Evolutionary conservation across 371 early-diverging fungal species (phyloP).

Genomic region (Mortierella sp.): DNA sequence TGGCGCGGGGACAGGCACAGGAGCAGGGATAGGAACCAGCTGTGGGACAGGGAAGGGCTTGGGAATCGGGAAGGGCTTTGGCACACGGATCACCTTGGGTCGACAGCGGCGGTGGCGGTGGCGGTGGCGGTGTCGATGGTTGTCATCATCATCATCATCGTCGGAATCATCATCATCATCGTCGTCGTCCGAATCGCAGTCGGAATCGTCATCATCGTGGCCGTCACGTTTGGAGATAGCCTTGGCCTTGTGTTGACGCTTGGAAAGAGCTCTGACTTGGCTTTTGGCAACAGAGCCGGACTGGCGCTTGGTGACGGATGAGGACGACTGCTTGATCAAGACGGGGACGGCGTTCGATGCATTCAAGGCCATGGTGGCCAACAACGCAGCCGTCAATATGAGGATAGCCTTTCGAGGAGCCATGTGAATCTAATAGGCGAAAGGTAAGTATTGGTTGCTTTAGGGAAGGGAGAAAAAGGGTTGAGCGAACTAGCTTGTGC

Average conservation of each 20-base stretch:
- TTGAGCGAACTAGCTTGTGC: not conserved
- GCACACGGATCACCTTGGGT: conserved; percentile 1
- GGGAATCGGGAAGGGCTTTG: conserved; percentile 13
- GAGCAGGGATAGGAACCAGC: conserved; percentile 3
- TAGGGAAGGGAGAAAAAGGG: not conserved
- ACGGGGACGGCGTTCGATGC: conserved; percentile 18
- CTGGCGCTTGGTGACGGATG: not conserved
- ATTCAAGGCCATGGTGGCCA: conserved; percentile 12
- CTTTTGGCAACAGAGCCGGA: not conserved
- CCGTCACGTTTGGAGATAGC: not conserved
- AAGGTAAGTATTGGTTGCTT: not conserved
- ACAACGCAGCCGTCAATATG: conserved; percentile 17
- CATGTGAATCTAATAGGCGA: not conserved
- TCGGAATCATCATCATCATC: conserved; percentile 2
- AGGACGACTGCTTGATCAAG: not conserved
- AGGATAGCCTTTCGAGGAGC: conserved; percentile 21
- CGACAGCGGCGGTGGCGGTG: not conserved
- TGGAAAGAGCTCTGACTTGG: not conserved
- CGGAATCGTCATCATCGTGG: conserved; percentile 3
- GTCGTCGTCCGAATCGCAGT: conserved; percentile 1
- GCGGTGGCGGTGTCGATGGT: not conserved
- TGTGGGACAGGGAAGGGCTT: conserved; percentile 10
- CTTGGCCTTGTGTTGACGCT: not conserved
- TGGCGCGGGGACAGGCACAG: conserved; percentile 1
- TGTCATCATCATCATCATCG: not conserved